Percentiles rank a stretch among this genome's conserved stretches.
Evolutionary conservation across 2,329 filamentous ascomycete genomes (phyloP).

Genomic region (Microascus cirrosus): DNA sequence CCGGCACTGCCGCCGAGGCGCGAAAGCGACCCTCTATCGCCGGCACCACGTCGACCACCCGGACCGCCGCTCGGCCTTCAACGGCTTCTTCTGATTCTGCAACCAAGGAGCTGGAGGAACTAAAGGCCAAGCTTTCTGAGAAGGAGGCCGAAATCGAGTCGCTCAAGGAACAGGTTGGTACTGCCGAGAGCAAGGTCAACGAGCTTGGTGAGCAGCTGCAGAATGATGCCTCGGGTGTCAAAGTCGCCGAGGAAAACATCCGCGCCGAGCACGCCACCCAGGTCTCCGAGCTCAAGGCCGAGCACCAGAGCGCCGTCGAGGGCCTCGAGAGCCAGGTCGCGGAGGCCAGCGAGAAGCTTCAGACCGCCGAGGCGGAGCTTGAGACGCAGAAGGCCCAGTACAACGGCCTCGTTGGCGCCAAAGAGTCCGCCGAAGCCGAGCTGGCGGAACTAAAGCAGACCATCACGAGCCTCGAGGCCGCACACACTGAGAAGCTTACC

Average conservation of each 20-base stretch:
- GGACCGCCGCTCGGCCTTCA: slow-evolving; percentile 20
- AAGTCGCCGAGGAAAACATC: slow-evolving; percentile 27
- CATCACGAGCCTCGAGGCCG: slow-evolving; percentile 28
- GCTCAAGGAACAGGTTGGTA: slow-evolving; percentile 43
- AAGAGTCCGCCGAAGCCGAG: slow-evolving; percentile 35
- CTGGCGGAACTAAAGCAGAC: slow-evolving; percentile 36
- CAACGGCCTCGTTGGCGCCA: slow-evolving; percentile 33
- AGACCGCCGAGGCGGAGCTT: slow-evolving; percentile 37
- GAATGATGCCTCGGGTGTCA: slow-evolving; percentile 22
- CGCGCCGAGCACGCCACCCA: slow-evolving; percentile 27
- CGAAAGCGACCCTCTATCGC: slow-evolving; percentile 48
- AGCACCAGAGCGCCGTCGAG: slow-evolving; percentile 37
- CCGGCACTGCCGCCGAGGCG: slow-evolving; percentile 21
- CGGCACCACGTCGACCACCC: slow-evolving; percentile 23
- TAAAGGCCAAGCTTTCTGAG: slow-evolving; percentile 47
- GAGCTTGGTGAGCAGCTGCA: slow-evolving; percentile 41
- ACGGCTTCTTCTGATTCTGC: slow-evolving; percentile 26
- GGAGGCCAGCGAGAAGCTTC: slow-evolving; percentile 38
- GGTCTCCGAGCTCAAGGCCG: slow-evolving; percentile 35
- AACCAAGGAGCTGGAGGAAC: slow-evolving; percentile 44
- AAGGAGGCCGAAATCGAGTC: slow-evolving; percentile 46
- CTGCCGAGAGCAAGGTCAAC: slow-evolving; percentile 43
- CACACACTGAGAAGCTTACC: slow-evolving; percentile 21
- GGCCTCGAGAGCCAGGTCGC: slow-evolving; percentile 33
- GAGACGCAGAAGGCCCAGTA: slow-evolving; percentile 37